Evolutionary conservation across 129 eudicot genomes (phyloP), one percentile per base, ranked within the genome.

Genomic region (Flaveria ramosissima): DNA sequence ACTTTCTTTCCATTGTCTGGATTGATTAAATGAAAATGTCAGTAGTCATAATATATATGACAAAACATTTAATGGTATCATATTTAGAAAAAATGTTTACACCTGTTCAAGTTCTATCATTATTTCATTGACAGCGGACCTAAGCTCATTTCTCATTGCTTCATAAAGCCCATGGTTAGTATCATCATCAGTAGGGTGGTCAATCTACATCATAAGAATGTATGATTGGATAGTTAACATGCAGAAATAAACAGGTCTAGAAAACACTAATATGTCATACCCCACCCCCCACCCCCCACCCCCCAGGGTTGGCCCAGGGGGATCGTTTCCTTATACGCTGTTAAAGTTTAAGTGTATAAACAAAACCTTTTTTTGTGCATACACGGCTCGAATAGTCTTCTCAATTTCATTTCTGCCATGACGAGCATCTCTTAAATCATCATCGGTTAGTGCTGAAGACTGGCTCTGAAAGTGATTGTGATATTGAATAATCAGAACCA

Each of bases 391-490:
- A 71, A 86, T 88, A 74, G 86, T 87, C 86, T 87, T 93, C 81
- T 85, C 97, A 78, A 74, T 75, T 42, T 82, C 91, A 69, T 79
- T 63, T 81, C 71, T 82, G 32, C 83, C 85, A 73, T 81, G 64
- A 79, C 45, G 83, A 74, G 83, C 72, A 77, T 87, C 96, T 76
- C 79, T 83, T 70, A 81, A 71, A 68, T 94, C 98, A 74, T 91
- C 98, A 57, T 94, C 98, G 1, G 97, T 94, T 30, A 87, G 36
- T 36, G 87, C 89, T 21, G 98, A 90, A 67, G 96, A 94, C 52
- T 94, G 96, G 75, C 98, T 94, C 98, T 94, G 88, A 21, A 59
- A 21, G 65, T 21, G 30, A 59, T 59, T 9, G 30, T 9, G 36
- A 59, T 8, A 11, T 23, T 59, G 16, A 21, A 21, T 21, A 59